These are phyloP conservation scores for Termitomyces sp. DNA, from an alignment of 768 basidiomycete genomes.

Conservation along the genomic window DNA sequence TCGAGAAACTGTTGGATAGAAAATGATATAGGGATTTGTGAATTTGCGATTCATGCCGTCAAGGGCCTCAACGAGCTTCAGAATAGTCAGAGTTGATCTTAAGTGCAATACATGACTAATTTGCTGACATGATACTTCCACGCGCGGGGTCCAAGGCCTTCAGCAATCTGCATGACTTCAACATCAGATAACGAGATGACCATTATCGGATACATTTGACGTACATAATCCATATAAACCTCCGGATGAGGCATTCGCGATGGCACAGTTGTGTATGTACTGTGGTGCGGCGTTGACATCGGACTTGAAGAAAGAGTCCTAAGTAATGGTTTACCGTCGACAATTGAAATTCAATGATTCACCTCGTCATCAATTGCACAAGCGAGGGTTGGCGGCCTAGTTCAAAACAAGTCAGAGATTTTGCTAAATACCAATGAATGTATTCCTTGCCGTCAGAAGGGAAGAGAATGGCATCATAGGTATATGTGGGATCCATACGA, in stretches of 20 bases:
- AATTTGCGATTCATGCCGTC: conserved; percentile 80
- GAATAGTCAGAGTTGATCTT: background rate
- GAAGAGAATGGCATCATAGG: conserved; percentile 71
- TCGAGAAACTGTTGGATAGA: conserved; percentile 70
- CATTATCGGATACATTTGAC: conserved; percentile 10
- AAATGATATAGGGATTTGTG: conserved; percentile 73
- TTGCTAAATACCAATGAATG: background rate
- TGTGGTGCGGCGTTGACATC: conserved; percentile 38
- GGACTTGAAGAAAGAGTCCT: conserved; percentile 23
- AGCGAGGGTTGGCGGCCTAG: conserved; percentile 65
- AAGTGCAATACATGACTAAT: background rate
- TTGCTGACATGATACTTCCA: conserved; percentile 64
- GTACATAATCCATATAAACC: conserved; percentile 75
- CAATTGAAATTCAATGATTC: conserved; percentile 15
- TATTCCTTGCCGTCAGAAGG: conserved; percentile 54
- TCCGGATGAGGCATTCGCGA: conserved; percentile 78
- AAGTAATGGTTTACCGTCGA: background rate
- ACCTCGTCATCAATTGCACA: conserved; percentile 73
- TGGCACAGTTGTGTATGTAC: conserved; percentile 36
- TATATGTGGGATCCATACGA: conserved; percentile 51
- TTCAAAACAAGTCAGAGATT: background rate
- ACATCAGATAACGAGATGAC: background rate
- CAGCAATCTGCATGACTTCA: conserved; percentile 46
- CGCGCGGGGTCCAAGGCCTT: conserved; percentile 57
- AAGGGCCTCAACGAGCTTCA: conserved; percentile 64